Evolutionary conservation across 2,329 filamentous ascomycete species (phyloP).

Genomic region (Botrytis aclada): DNA sequence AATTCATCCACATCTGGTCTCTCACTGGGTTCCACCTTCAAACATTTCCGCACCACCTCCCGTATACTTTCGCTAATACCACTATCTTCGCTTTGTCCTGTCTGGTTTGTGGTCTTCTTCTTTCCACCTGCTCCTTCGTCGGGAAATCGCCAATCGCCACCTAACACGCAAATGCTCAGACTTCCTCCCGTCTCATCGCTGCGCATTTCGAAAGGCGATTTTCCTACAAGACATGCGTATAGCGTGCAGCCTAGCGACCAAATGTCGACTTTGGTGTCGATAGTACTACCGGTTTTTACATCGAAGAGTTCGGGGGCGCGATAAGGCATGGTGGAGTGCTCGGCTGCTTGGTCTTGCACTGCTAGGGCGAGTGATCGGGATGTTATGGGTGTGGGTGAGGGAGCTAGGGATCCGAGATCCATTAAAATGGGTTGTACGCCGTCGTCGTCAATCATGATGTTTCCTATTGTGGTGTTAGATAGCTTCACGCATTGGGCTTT

Average conservation of each 20-base stretch:
- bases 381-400: constrained; percentile 83
- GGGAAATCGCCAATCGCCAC: constrained; percentile 95
- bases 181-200: constrained; percentile 95
- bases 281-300: constrained; percentile 85
- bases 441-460: constrained; percentile 97
- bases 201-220: constrained; percentile 93
- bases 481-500: not conserved
- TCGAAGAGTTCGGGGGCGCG: constrained; percentile 97
- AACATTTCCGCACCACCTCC: constrained; percentile 81
- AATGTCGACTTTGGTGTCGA: constrained; percentile 97
- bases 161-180: constrained; percentile 85
- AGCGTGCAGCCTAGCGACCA: constrained; percentile 98
- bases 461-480: constrained; percentile 50
- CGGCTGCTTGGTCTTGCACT: constrained; percentile 89
- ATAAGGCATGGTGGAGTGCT: constrained; percentile 98
- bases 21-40: constrained; percentile 82
- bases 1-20: constrained; percentile 83
- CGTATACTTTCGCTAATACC: constrained; percentile 78
- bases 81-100: constrained; percentile 38
- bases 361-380: constrained; percentile 86
- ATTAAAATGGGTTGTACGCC: constrained; percentile 89
- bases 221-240: constrained; percentile 93
- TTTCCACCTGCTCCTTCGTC: constrained; percentile 68
- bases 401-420: constrained; percentile 90
- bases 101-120: constrained; percentile 39